Conservation (phyloP, 2,329 filamentous ascomycete species). For the Talaromyces sp. region DNA sequence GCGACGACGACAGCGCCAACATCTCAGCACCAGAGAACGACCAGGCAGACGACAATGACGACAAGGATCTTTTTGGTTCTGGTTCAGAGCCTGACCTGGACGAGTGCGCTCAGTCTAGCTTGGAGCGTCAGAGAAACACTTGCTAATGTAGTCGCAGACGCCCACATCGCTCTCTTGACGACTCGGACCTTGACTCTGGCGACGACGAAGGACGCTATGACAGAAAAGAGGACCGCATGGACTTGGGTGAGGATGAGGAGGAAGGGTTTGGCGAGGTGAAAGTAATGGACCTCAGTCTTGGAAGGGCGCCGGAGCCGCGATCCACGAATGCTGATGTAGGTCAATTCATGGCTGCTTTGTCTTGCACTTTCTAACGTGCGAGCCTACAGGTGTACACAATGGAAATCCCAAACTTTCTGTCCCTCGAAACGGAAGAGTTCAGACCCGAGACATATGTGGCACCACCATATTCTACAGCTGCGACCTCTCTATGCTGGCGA, state of each 20-base stretch:
- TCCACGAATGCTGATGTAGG: slow-evolving; percentile 42
- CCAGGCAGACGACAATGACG: slow-evolving; percentile 33
- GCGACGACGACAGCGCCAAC: slow-evolving; percentile 25
- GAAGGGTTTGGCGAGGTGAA: slow-evolving; percentile 48
- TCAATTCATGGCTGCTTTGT: neutral
- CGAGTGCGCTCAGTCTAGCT: slow-evolving; percentile 26
- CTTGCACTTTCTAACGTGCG: neutral
- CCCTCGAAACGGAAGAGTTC: slow-evolving; percentile 60
- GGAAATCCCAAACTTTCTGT: slow-evolving; percentile 61
- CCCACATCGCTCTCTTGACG: slow-evolving; percentile 52
- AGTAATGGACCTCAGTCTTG: slow-evolving; percentile 55
- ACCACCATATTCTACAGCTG: slow-evolving; percentile 61
- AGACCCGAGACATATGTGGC: slow-evolving; percentile 59
- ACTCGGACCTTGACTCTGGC: slow-evolving; percentile 61
- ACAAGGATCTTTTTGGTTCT: slow-evolving; percentile 48
- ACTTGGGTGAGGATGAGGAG: slow-evolving; percentile 41
- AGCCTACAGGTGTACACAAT: slow-evolving; percentile 56
- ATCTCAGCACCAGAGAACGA: slow-evolving; percentile 25
- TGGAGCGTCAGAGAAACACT: neutral
- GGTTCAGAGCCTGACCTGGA: slow-evolving; percentile 42
- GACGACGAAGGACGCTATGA: slow-evolving; percentile 59
- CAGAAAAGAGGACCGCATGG: slow-evolving; percentile 46
- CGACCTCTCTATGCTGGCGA: slow-evolving; percentile 64
- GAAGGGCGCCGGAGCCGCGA: slow-evolving; percentile 56
- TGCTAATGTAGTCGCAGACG: slow-evolving; percentile 26